These are phyloP conservation scores for Penicillium desertorum DNA, from an alignment of 495 filamentous ascomycete species.

Conservation along the genomic window DNA sequence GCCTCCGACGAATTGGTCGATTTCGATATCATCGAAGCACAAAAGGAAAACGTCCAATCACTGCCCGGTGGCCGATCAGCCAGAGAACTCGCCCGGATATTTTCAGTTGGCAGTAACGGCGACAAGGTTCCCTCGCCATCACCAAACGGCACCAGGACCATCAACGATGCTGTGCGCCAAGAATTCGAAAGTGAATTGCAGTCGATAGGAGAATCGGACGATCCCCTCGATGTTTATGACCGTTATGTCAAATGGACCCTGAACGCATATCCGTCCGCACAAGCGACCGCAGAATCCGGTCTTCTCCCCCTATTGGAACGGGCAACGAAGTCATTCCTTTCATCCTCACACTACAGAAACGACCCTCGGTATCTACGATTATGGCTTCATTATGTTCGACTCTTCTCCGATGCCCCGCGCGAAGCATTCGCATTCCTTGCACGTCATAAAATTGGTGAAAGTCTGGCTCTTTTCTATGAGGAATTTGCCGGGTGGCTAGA, in stretches of 20 bases:
- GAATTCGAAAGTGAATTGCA: slow-evolving; percentile 85
- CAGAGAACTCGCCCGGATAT: slow-evolving; percentile 80
- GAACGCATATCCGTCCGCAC: slow-evolving; percentile 90
- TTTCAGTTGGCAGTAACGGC: slow-evolving; percentile 58
- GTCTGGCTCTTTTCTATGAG: slow-evolving; percentile 92
- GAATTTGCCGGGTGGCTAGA: slow-evolving; percentile 95
- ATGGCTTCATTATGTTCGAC: slow-evolving; percentile 90
- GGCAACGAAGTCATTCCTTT: slow-evolving; percentile 86
- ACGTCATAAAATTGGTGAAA: slow-evolving; percentile 82
- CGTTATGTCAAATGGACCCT: slow-evolving; percentile 96
- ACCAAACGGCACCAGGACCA: slow-evolving; percentile 67
- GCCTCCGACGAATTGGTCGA: slow-evolving; percentile 65
- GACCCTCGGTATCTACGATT: slow-evolving; percentile 89
- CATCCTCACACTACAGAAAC: slow-evolving; percentile 82
- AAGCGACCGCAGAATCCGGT: slow-evolving; percentile 85
- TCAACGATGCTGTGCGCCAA: slow-evolving; percentile 73
- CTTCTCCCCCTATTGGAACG: slow-evolving; percentile 88
- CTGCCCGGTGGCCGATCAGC: slow-evolving; percentile 89
- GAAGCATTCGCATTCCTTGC: slow-evolving; percentile 91
- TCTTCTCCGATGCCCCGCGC: slow-evolving; percentile 88
- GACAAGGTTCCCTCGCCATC: slow-evolving; percentile 53
- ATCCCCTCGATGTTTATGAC: slow-evolving; percentile 93
- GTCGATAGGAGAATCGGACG: slow-evolving; percentile 79
- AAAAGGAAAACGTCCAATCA: slow-evolving; percentile 97
- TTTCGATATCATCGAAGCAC: slow-evolving; percentile 92